phyloP scores from a whole-genome alignment of 208 protist genomes.

The Leishmania turanica region DNA sequence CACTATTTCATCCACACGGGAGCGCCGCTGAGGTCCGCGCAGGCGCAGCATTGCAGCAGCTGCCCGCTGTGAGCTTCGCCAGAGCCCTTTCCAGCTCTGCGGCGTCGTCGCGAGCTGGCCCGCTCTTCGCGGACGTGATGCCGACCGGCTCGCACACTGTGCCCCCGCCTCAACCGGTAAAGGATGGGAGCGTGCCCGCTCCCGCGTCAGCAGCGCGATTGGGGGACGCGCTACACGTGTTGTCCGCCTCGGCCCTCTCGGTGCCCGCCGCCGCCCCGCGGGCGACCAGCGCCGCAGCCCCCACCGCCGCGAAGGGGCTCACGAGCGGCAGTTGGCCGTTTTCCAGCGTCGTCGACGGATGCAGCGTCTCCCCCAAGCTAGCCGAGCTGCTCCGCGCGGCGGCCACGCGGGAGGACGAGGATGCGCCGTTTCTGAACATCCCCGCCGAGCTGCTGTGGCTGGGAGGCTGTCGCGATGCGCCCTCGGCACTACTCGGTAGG shows the following conservation, averaged over 20 bases:
- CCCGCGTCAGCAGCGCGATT: neutral
- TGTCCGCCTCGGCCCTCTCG: neutral
- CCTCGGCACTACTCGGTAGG: neutral
- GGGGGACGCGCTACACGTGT: neutral
- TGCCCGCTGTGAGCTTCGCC: neutral
- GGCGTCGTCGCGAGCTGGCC: neutral
- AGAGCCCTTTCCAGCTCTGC: neutral
- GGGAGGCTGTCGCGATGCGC: neutral
- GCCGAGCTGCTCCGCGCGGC: conserved; percentile 37
- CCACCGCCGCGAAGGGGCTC: neutral
- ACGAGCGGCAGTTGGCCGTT: neutral
- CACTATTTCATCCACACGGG: neutral
- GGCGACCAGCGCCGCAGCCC: neutral
- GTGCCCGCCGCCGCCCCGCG: neutral
- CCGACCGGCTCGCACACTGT: neutral
- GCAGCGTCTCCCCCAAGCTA: neutral
- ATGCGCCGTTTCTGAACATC: conserved; percentile 17
- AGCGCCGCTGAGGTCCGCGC: neutral
- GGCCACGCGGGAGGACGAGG: conserved; percentile 19
- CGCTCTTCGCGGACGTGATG: neutral
- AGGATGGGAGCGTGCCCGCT: neutral
- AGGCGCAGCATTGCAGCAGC: neutral
- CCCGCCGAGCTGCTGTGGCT: neutral
- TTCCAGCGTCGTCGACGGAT: neutral
- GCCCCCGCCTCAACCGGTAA: neutral